Evolutionary conservation across 805 yeast species (phyloP), one percentile per base, ranked within the genome.

Genomic region (Suhomyces prunicola): DNA sequence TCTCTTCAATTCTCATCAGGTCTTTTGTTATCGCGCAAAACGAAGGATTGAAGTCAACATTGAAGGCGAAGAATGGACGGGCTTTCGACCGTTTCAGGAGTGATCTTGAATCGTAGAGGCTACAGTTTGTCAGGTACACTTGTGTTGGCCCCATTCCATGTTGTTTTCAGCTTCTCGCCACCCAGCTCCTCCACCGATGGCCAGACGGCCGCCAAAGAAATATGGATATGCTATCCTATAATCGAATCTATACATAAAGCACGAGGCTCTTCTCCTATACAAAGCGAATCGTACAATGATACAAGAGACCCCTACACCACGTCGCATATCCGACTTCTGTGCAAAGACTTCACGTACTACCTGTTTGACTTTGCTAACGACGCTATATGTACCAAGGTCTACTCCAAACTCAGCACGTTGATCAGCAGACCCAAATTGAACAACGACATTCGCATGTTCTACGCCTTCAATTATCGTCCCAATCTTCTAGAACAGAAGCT

Each of bases 191-290:
- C 29, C 33, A n/a, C 44, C 13, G 35, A 23, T 9, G 45, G 8
- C 47, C 31, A 7, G 23, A 19, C 27, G 8, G n/a, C 33, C 8
- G 22, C 35, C 27, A 74, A 84, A 53, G 98, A 94, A 67, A 81
- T 90, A 29, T 94, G 98, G 99, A 79, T 90, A 29, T 87, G 96
- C 54, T 93, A 90, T 68, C 97, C 97, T 1, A 82, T 91, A 57
- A 84, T 92, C 31, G 86, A 83, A 47, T 76, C 76, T 46, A 83
- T 87, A 1, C 80, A 80, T 59, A 78, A 82, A 66, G 72, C 81
- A 55, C 68, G 81, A 56, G 84, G 92, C 57, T 67, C 87, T 50
- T 72, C 29, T 6, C 41, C 23, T 2, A 22, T 17, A 17, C 35
- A 23, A n/a, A 19, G 50, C 10, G 35, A 26, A 8, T 12, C 39